Evolutionary conservation across 148 eudicot species (phyloP), one percentile per base, ranked within the genome.

Genomic region (Rhododendron ferrugineum): DNA sequence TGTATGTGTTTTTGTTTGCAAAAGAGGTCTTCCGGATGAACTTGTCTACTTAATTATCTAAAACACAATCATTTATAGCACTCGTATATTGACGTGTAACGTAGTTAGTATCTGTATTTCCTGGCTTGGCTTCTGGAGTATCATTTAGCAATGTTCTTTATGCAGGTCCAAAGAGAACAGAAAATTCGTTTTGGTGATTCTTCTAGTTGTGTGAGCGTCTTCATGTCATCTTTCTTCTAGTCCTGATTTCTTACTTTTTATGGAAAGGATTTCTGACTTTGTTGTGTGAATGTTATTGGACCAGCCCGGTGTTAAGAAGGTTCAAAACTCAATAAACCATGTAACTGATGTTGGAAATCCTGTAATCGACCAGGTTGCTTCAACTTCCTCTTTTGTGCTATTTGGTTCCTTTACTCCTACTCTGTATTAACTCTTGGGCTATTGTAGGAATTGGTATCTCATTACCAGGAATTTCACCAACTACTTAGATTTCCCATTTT

Each of bases 321-420:
- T 44, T 11, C 58, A 73, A 66, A 46, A 73, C 32, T 81, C 80
- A 58, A 32, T 11, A 37, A 46, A 56, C 16, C 56, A 44, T 37
- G 86, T 52, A 60, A 40, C 30, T n/a, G 66, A 15, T 7, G 72
- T 32, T 66, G 70, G 68, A 34, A 62, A 78, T 32, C 79, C 60
- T 74, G 85, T 32, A 28, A 80, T 47, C 3, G 89, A 87, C 74
- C 34, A 87, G 89, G 89, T 87, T 81, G 62, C 60, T 72, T 50
- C 28, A 50, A 84, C 28, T 58, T 58, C 47, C 49, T 77, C 14
- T 14, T 11, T 16, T 52, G 14, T 47, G 81, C 58, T 52, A 62
- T 16, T 80, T 6, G 13, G n/a, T 15, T 58, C 22, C 28, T 40
- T 34, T 42, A 46, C 36, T 64, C 26, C 0, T 66, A 44, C 78